These are phyloP conservation scores for Talaromyces pinophilus DNA, from an alignment of 2,329 filamentous ascomycete genomes.

Conservation along the genomic window DNA sequence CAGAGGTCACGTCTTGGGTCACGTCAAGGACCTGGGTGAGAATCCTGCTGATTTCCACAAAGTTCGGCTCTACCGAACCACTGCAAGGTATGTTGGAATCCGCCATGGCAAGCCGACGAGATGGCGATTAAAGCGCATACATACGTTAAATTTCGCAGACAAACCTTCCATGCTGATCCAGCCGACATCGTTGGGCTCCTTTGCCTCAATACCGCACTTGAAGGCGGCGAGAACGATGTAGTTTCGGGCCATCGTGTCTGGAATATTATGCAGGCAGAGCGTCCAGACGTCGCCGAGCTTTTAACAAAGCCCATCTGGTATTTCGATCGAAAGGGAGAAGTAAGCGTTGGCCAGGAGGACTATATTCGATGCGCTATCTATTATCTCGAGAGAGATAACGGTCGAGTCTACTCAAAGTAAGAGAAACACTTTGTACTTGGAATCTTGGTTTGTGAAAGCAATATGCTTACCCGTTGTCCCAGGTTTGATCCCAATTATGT, in stretches of 20 bases:
- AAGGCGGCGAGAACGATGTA: background rate
- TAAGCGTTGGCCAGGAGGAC: background rate
- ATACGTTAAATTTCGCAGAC: background rate
- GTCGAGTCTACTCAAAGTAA: background rate
- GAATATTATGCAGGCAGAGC: background rate
- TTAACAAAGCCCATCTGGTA: background rate
- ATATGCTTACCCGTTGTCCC: background rate
- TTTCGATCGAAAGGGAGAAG: background rate
- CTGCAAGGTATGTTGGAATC: slow-evolving; percentile 58
- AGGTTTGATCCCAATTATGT: background rate
- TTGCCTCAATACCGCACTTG: background rate
- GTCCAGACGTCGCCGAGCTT: background rate
- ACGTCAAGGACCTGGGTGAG: slow-evolving; percentile 86
- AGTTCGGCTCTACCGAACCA: slow-evolving; percentile 87
- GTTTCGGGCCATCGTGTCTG: background rate
- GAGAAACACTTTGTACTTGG: background rate
- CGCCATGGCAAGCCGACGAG: background rate
- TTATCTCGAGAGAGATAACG: background rate
- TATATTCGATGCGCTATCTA: background rate
- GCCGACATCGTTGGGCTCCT: background rate
- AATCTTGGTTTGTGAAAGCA: background rate
- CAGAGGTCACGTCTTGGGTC: slow-evolving; percentile 79
- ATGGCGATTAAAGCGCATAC: background rate
- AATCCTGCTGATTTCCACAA: slow-evolving; percentile 78
- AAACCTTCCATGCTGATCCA: background rate